Evolutionary conservation across 1,284 basidiomycete species (phyloP), one percentile per base, ranked within the genome.

Genomic region (Phellinidium pouzarii): DNA sequence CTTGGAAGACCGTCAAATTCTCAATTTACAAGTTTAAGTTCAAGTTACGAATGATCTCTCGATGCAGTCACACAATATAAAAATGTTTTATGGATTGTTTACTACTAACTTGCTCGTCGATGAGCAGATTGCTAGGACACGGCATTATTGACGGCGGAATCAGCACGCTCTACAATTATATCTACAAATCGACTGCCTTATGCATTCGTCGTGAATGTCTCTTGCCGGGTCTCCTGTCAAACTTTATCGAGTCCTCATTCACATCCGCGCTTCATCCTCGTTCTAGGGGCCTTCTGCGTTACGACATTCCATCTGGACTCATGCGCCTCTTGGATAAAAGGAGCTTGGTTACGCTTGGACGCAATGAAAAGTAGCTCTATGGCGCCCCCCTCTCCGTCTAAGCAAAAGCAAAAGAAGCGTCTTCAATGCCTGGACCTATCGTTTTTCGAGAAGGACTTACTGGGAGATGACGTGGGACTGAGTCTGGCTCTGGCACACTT

Each of bases 331-430:
- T 34, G 14, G 14, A 34, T 11, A 14, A 34, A 34, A 34, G 31
- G 31, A 3, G 31, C 2, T 34, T 8, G 31, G 31, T 2, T 34
- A 14, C 6, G 31, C 31, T 11, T 11, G 14, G 31, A 34, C 29
- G 2, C 29, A 34, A 3, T 11, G 19, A 19, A 7, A n/a, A n/a
- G 11, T 20, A 47, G 17, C 22, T 23, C 22, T 36, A 48, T 11
- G 19, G 40, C 40, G 47, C n/a, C 34, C 11, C 47, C 20, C 43
- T 44, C 50, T n/a, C 27, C 50, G 2, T 20, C 12, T n/a, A 43
- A 2, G 25, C 19, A 19, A 26, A 41, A 31, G 25, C 29, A 23
- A 17, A 50, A 50, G 38, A 50, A 50, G 31, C 37, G 17, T 17
- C 7, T 29, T 8, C 40, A 12, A 22, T 14, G 26, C 17, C 25